phyloP scores from a whole-genome alignment of 108 stramenopile genomes.

The Cyclotella sp. region DNA sequence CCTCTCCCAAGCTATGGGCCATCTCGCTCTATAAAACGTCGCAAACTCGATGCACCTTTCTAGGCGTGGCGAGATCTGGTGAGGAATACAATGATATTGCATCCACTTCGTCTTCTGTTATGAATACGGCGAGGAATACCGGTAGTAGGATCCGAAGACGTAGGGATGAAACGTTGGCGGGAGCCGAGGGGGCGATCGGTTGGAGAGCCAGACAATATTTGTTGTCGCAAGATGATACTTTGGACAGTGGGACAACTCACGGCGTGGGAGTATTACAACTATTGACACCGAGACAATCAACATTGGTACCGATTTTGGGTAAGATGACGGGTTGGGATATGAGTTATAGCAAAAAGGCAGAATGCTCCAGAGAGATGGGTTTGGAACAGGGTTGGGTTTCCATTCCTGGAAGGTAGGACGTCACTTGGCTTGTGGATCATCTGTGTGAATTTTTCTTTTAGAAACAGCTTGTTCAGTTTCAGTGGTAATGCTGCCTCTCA shows the following conservation, averaged over 20 bases:
- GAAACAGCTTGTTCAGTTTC: neutral
- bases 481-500: neutral
- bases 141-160: slow-evolving; percentile 14
- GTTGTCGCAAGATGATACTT: no score
- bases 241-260: neutral
- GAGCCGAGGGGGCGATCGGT: slow-evolving; percentile 14
- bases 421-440: neutral
- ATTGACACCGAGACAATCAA: slow-evolving; percentile 46
- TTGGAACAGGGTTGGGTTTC: slow-evolving; percentile 51
- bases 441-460: neutral
- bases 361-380: slow-evolving; percentile 32
- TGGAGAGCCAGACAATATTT: slow-evolving; percentile 15
- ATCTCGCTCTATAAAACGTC: slow-evolving; percentile 63
- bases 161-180: slow-evolving; percentile 21
- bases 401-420: slow-evolving; percentile 20
- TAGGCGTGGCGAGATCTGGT: slow-evolving; percentile 24
- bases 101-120: slow-evolving; percentile 38
- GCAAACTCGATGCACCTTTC: slow-evolving; percentile 57
- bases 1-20: slow-evolving; percentile 61
- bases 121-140: slow-evolving; percentile 5
- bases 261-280: slow-evolving; percentile 63
- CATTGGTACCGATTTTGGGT: slow-evolving; percentile 60
- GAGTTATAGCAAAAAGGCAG: slow-evolving; percentile 39
- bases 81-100: slow-evolving; percentile 51
- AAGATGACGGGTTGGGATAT: slow-evolving; percentile 59